Percentiles rank a stretch among this genome's conserved stretches.
Evolutionary conservation across 805 yeast genomes (phyloP).

Genomic region (Schwanniomyces vanrijiae): DNA sequence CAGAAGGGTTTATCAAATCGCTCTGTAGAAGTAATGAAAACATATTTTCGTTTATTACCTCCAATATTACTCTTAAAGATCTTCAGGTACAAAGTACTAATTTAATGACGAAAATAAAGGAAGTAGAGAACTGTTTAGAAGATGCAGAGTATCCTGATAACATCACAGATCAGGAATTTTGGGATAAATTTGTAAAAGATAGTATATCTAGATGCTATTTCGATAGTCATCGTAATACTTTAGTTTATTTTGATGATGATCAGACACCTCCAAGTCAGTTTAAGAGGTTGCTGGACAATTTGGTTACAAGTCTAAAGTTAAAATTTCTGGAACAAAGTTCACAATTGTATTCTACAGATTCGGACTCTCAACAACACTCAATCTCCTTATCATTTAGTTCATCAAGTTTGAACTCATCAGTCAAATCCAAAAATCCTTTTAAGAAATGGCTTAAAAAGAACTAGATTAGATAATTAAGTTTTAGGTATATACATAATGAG

Average conservation of each 20-base stretch:
- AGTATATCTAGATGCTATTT: conserved; percentile 28
- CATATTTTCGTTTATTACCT: conserved; percentile 39
- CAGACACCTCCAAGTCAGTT: conserved; percentile 20
- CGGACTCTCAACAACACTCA: not conserved
- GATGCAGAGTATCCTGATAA: conserved; percentile 32
- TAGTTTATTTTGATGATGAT: conserved; percentile 31
- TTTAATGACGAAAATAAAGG: conserved; percentile 28
- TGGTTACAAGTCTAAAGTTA: conserved; percentile 29
- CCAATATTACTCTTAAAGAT: conserved; percentile 43
- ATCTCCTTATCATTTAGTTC: conserved; percentile 20
- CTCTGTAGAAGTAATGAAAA: conserved; percentile 27
- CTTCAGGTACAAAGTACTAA: conserved; percentile 40
- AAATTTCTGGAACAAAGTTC: conserved; percentile 22
- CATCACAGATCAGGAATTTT: conserved; percentile 24
- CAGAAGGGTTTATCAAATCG: conserved; percentile 58
- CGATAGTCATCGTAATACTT: conserved; percentile 29
- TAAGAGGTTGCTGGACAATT: conserved; percentile 32
- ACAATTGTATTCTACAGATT: conserved; percentile 6
- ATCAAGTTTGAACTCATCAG: conserved; percentile 21
- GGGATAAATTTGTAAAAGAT: conserved; percentile 37
- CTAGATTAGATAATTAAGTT: conserved; percentile 1
- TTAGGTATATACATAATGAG: not conserved
- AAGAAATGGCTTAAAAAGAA: conserved; percentile 37
- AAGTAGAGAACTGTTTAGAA: conserved; percentile 29
- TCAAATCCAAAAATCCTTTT: conserved; percentile 36